phyloP scores from a whole-genome alignment of 1,284 basidiomycete species.

The Peniophora sp. region DNA sequence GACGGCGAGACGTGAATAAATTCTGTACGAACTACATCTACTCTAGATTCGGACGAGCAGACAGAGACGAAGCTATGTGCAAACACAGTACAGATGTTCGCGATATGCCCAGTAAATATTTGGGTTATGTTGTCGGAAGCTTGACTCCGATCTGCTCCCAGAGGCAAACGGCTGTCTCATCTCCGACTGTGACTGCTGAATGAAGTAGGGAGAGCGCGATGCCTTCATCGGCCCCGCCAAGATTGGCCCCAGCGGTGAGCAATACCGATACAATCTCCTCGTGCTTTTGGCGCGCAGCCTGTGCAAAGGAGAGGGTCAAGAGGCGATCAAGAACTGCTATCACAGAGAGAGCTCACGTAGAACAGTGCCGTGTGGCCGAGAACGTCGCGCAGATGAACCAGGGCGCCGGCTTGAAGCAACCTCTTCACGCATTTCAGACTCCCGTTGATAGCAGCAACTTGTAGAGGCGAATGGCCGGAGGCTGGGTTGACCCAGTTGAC shows the following conservation, averaged over 20 bases:
- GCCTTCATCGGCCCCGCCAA: constrained; percentile 48
- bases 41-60: too few species aligned
- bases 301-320: constrained; percentile 3
- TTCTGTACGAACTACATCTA: too few species aligned
- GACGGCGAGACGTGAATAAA: too few species aligned
- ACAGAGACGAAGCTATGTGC: too few species aligned
- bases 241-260: constrained; percentile 68
- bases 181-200: constrained; percentile 16
- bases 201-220: too few species aligned
- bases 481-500: constrained; percentile 63
- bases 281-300: constrained; percentile 68
- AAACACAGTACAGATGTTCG: too few species aligned
- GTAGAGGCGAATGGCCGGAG: constrained; percentile 71
- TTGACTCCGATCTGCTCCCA: constrained; percentile 43
- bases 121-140: constrained; percentile 3
- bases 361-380: constrained; percentile 81
- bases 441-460: constrained; percentile 74
- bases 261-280: constrained; percentile 56
- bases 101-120: too few species aligned
- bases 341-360: constrained; percentile 41
- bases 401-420: constrained; percentile 71
- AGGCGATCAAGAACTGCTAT: not conserved
- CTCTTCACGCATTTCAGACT: constrained; percentile 44
- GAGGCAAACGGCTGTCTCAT: constrained; percentile 35
- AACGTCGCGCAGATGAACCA: constrained; percentile 78